These are phyloP conservation scores for Toxicodendron radicans DNA, from an alignment of 345 rosid species.

Conservation along the genomic window DNA sequence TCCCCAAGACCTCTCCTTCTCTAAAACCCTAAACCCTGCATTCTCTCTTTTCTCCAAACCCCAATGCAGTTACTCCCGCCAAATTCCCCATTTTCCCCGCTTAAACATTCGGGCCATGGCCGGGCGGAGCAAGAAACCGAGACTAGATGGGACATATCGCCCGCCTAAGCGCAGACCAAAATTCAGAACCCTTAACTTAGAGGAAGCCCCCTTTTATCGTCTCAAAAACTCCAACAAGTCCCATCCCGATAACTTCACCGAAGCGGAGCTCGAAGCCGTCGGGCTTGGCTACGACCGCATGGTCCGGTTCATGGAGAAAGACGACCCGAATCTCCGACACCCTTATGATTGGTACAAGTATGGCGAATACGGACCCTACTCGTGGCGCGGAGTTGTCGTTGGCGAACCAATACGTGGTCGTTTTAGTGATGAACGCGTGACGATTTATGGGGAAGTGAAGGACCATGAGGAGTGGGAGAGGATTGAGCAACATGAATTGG, in stretches of 20 bases:
- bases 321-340: conserved; percentile 81
- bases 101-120: conserved; percentile 63
- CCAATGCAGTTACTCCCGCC: conserved; percentile 15
- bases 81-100: conserved; percentile 12
- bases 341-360: conserved; percentile 92
- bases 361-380: conserved; percentile 91
- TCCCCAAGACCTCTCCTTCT: conserved; percentile 48
- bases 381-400: conserved; percentile 94
- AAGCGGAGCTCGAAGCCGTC: conserved; percentile 72
- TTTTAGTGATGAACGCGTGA: conserved; percentile 73
- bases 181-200: conserved; percentile 40
- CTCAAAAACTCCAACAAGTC: conserved; percentile 53
- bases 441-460: conserved; percentile 61
- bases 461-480: conserved; percentile 81
- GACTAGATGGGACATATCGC: too few species aligned
- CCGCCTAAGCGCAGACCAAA: conserved; percentile 44
- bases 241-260: conserved; percentile 78
- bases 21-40: conserved; percentile 74
- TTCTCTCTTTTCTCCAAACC: conserved; percentile 23
- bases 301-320: conserved; percentile 90
- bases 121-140: conserved; percentile 73
- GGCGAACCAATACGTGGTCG: conserved; percentile 88
- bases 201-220: conserved; percentile 67
- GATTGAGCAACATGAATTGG: conserved; percentile 90
- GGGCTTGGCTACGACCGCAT: conserved; percentile 90